phyloP scores from a whole-genome alignment of 1,284 basidiomycete species.

The Prillingera fragicola region DNA sequence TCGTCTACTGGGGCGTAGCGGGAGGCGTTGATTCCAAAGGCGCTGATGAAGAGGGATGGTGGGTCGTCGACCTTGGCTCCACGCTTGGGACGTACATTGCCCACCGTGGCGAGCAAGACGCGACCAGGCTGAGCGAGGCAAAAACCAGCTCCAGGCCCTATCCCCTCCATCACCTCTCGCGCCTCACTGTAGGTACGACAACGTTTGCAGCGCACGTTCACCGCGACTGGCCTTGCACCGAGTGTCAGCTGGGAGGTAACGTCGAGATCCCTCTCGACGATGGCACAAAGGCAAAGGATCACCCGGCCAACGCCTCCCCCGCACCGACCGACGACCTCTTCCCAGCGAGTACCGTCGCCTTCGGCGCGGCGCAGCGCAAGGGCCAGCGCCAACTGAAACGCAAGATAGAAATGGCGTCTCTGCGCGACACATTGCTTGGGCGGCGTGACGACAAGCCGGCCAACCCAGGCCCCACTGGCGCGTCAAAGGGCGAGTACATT shows the following conservation, averaged over 20 bases:
- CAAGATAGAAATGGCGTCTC: conserved; percentile 29
- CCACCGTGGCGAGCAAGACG: conserved; percentile 10
- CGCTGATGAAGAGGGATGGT: conserved; percentile 29
- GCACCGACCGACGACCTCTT: neutral
- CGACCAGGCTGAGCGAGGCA: conserved; percentile 22
- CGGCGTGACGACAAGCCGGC: conserved; percentile 2
- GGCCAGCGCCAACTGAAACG: conserved; percentile 13
- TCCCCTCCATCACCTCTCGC: conserved; percentile 27
- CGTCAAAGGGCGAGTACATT: conserved; percentile 13
- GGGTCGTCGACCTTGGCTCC: conserved; percentile 44
- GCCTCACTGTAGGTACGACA: conserved; percentile 35
- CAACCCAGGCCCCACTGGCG: neutral
- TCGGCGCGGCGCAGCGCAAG: conserved; percentile 2
- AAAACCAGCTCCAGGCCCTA: conserved; percentile 35
- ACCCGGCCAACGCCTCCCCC: no score
- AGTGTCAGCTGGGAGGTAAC: conserved; percentile 29
- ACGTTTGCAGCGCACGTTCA: conserved; percentile 41
- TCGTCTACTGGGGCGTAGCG: conserved; percentile 31
- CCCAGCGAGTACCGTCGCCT: neutral
- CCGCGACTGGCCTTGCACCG: conserved; percentile 41
- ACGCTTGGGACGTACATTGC: conserved; percentile 45
- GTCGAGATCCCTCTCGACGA: conserved; percentile 37
- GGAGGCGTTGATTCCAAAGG: conserved; percentile 10
- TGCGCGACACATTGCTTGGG: conserved; percentile 34
- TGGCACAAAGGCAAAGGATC: conserved; percentile 13